Evolutionary conservation across 2,329 filamentous ascomycete species (phyloP).

Genomic region (Penicillium sp.): DNA sequence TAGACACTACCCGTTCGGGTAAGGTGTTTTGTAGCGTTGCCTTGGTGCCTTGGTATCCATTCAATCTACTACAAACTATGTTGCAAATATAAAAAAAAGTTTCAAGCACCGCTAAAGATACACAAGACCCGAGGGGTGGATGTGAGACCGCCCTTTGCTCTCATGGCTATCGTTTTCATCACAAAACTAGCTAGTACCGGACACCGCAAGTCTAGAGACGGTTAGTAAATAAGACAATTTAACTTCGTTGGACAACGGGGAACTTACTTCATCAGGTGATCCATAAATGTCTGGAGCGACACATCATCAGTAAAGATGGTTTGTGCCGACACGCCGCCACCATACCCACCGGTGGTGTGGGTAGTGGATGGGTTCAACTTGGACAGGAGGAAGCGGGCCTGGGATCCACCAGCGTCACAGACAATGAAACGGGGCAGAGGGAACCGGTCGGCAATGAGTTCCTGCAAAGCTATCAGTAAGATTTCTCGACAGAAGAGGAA

Average conservation of each 20-base stretch:
- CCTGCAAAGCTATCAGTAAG: conserved; percentile 50
- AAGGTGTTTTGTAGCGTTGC: background rate
- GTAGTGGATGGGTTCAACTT: conserved; percentile 98
- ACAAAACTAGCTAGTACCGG: conserved; percentile 47
- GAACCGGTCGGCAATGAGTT: conserved; percentile 95
- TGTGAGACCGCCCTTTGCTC: conserved; percentile 33
- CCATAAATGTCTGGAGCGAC: conserved; percentile 98
- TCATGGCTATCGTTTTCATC: conserved; percentile 33
- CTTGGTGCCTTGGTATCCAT: conserved; percentile 21
- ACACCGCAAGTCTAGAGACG: conserved; percentile 47
- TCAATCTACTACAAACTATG: conserved; percentile 36
- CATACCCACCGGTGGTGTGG: conserved; percentile 89
- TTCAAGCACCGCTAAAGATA: conserved; percentile 43
- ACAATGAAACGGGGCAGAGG: conserved; percentile 98
- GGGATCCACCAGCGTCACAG: conserved; percentile 95
- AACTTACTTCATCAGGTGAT: conserved; percentile 96
- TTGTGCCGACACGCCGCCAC: conserved; percentile 84
- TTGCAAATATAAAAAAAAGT: conserved; percentile 23
- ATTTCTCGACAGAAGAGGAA: background rate
- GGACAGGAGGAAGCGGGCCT: conserved; percentile 92
- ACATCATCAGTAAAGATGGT: conserved; percentile 99
- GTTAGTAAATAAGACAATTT: conserved; percentile 25
- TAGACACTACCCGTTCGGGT: conserved; percentile 6
- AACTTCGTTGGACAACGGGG: background rate
- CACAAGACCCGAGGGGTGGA: conserved; percentile 35